A percentile compares a stretch with the other conserved stretches of the same genome.
Conservation (phyloP, 371 early-diverging fungal species). For the Rhizopus arrhizus region DNA sequence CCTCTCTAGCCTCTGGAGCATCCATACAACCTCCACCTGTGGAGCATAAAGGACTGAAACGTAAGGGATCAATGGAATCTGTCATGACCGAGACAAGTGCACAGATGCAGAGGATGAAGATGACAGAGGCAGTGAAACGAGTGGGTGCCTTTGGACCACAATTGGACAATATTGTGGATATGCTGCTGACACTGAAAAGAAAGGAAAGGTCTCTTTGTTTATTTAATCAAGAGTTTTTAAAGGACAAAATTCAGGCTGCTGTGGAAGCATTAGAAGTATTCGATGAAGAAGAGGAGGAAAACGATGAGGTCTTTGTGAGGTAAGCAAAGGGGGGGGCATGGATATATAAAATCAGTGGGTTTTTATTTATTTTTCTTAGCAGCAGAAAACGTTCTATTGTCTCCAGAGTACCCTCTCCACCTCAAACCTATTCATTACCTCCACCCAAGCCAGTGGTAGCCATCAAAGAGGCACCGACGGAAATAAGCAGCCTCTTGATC, state of each 20-base stretch:
- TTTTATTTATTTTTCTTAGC: too few species aligned
- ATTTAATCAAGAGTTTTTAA: slow-evolving; percentile 48
- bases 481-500: slow-evolving; percentile 29
- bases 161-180: slow-evolving; percentile 39
- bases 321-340: too few species aligned
- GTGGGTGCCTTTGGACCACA: slow-evolving; percentile 22
- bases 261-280: slow-evolving; percentile 42
- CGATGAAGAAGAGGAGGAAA: slow-evolving; percentile 29
- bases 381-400: background rate
- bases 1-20: slow-evolving; percentile 1
- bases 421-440: slow-evolving; percentile 24
- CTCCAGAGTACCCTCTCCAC: too few species aligned
- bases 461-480: slow-evolving; percentile 5
- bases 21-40: slow-evolving; percentile 29
- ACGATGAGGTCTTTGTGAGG: background rate
- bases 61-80: slow-evolving; percentile 39
- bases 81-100: slow-evolving; percentile 45
- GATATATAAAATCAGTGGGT: too few species aligned
- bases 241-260: slow-evolving; percentile 40
- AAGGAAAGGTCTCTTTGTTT: slow-evolving; percentile 50
- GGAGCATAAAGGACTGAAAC: slow-evolving; percentile 25
- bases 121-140: slow-evolving; percentile 41
- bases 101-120: slow-evolving; percentile 35
- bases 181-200: slow-evolving; percentile 44
- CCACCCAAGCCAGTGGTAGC: slow-evolving; percentile 17